phyloP scores from a whole-genome alignment of 2,329 filamentous ascomycete species.

The Botrytis squamosa region DNA sequence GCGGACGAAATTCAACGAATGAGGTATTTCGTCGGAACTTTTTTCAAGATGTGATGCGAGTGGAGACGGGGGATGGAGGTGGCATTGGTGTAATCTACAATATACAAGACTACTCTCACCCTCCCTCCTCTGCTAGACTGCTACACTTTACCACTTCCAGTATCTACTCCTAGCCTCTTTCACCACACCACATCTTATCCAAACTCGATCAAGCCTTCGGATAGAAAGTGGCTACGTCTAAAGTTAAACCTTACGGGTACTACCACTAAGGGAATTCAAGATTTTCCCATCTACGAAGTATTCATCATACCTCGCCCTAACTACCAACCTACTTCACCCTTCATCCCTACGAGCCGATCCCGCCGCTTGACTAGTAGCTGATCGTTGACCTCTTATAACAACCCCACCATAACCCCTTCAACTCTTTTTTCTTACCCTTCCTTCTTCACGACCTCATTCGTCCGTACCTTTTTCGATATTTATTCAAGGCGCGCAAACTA shows the following conservation, averaged over 20 bases:
- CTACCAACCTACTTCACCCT: constrained; percentile 7
- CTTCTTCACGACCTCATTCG: constrained; percentile 27
- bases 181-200: neutral
- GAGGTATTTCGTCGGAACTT: constrained; percentile 10
- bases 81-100: constrained; percentile 11
- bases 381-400: constrained; percentile 22
- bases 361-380: constrained; percentile 21
- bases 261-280: constrained; percentile 16
- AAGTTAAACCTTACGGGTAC: neutral
- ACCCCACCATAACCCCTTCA: constrained; percentile 21
- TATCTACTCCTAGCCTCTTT: constrained; percentile 18
- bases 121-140: constrained; percentile 2
- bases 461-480: constrained; percentile 22
- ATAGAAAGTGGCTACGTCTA: constrained; percentile 14
- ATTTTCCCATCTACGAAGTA: constrained; percentile 10
- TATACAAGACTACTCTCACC: neutral
- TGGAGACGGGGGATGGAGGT: constrained; percentile 13
- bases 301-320: constrained; percentile 6
- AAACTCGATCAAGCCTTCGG: neutral
- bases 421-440: constrained; percentile 33
- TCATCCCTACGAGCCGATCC: constrained; percentile 20
- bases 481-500: constrained; percentile 53
- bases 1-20: neutral
- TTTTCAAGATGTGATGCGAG: neutral
- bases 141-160: constrained; percentile 17